Evolutionary conservation across 768 basidiomycete species (phyloP), one percentile per base, ranked within the genome.

Genomic region (Leccinum subtestaceum): DNA sequence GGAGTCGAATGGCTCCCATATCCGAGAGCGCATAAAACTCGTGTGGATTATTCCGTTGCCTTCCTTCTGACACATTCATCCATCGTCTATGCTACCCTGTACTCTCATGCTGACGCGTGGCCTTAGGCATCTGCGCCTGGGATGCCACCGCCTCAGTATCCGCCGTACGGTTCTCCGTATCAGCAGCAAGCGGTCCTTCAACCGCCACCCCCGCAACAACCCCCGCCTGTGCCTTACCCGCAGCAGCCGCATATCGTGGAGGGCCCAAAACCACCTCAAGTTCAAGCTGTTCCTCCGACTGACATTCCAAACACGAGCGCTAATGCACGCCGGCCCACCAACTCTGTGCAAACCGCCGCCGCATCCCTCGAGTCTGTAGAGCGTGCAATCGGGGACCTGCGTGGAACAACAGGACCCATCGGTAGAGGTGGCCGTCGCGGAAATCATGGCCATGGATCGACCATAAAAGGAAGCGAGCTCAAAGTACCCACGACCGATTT

Each of bases 341-440:
- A 83, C 66, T 77, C 86, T 19, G 80, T 89, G n/a, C 84, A 84
- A 65, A 86, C 84, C 4, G 89, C 89, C 2, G 83, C 87, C 0
- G 87, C 87, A 0, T 91, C 89, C 3, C 76, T 91, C 45, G 87
- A 91, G 73, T 88, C 83, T 43, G 81, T 91, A 57, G 86, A 86
- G 53, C 80, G 81, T 47, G 82, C 82, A 7, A 67, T 84, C 5
- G 80, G 78, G 23, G 83, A 84, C 58, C 65, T 84, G 64, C 79
- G 81, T 45, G 74, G 76, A 7, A 66, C 74, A 10, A 70, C 71
- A 11, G 70, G 70, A 12, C 67, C 70, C 10, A 71, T 74, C 13
- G 76, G 78, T 32, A 68, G 80, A 55, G 77, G 81, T 0, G 72
- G 75, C 13, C 76, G 77, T 12, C 73, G 76, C 51, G 68, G 68